Conservation (phyloP, 2,329 filamentous ascomycete species). For the Diaporthe vaccinii region DNA sequence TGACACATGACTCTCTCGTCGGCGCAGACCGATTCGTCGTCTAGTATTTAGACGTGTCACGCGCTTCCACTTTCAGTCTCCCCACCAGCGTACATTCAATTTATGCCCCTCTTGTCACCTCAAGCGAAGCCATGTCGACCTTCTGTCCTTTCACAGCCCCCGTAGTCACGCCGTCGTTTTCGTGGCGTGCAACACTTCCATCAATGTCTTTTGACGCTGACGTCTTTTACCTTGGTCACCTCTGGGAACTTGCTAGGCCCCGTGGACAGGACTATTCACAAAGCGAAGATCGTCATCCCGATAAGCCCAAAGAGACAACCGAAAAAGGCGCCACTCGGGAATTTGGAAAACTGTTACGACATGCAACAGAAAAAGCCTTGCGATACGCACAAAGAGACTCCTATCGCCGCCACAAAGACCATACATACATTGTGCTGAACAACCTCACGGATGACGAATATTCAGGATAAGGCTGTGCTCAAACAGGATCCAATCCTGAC, state of each 20-base stretch:
- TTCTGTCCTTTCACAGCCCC: slow-evolving; percentile 14
- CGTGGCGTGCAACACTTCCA: background rate
- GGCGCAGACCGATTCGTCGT: slow-evolving; percentile 13
- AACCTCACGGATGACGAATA: background rate
- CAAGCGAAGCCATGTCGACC: background rate
- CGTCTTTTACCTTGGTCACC: background rate
- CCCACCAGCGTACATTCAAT: background rate
- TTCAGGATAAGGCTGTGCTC: background rate
- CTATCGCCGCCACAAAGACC: background rate
- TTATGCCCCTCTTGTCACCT: background rate
- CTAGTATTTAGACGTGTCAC: slow-evolving; percentile 16
- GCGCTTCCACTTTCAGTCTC: background rate
- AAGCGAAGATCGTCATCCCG: background rate
- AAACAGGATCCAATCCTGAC: background rate
- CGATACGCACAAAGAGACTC: slow-evolving; percentile 1
- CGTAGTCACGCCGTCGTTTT: background rate
- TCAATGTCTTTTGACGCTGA: slow-evolving; percentile 15
- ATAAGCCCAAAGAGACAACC: background rate
- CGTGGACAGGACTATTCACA: background rate
- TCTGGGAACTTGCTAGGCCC: background rate
- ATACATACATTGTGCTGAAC: slow-evolving; percentile 3
- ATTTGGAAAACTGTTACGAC: background rate
- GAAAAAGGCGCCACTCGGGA: background rate
- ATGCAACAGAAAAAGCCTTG: background rate
- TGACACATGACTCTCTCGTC: slow-evolving; percentile 18